Conservation (phyloP, 306 rosid genomes). For the Dryas drummondii region DNA sequence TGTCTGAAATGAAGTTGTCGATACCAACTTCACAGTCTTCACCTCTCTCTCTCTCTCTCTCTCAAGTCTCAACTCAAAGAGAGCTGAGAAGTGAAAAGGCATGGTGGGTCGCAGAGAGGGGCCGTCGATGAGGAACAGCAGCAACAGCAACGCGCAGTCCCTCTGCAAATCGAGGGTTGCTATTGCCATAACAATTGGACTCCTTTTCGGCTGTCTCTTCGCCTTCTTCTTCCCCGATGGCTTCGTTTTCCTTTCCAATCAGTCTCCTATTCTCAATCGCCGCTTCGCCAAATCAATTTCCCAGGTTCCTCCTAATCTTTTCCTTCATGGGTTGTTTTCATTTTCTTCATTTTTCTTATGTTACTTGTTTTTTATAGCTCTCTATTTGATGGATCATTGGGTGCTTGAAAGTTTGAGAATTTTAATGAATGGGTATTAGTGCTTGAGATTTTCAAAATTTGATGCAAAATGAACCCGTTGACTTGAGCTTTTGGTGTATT, state of each 20-base stretch:
- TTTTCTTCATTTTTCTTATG: neutral
- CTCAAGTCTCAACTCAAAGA: neutral
- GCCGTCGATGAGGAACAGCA: no score
- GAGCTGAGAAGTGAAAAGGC: slow-evolving; percentile 6
- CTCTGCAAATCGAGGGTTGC: slow-evolving; percentile 46
- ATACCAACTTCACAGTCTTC: neutral
- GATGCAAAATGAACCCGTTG: slow-evolving; percentile 9
- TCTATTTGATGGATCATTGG: slow-evolving; percentile 12
- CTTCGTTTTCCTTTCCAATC: slow-evolving; percentile 36
- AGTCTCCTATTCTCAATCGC: slow-evolving; percentile 32
- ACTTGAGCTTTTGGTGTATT: neutral
- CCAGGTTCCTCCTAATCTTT: slow-evolving; percentile 47
- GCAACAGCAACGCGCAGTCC: slow-evolving; percentile 24
- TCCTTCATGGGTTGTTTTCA: neutral
- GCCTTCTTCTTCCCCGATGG: slow-evolving; percentile 72
- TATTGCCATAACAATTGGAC: slow-evolving; percentile 60
- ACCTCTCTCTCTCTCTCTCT: neutral
- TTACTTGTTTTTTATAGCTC: neutral
- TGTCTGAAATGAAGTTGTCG: neutral
- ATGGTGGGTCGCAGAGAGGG: slow-evolving; percentile 54
- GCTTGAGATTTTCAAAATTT: neutral
- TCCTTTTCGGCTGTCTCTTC: slow-evolving; percentile 59
- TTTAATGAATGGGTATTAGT: neutral
- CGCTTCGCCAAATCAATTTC: slow-evolving; percentile 39
- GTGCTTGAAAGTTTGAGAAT: neutral